A percentile compares a stretch with the other conserved stretches of the same genome.
Conservation (phyloP, 2,329 filamentous ascomycete species). For the Talaromyces rugulosus region DNA sequence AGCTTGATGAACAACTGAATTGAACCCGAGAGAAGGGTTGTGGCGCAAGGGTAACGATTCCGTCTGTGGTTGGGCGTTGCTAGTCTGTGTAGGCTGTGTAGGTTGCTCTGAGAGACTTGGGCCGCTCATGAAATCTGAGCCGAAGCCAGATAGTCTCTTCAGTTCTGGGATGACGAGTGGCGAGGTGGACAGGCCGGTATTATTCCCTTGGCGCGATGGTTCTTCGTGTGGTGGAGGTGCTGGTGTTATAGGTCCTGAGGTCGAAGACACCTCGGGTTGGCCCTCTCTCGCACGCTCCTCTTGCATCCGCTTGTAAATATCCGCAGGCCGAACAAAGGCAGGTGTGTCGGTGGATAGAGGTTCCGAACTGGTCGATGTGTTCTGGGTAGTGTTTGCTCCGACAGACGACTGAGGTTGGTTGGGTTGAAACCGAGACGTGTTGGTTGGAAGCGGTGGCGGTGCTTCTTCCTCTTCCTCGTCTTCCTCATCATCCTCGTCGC, state of each 20-base stretch:
- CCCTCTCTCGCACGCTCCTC: slow-evolving; percentile 58
- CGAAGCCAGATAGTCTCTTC: slow-evolving; percentile 38
- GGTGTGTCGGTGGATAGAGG: slow-evolving; percentile 47
- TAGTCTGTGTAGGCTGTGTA: slow-evolving; percentile 4
- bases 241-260: neutral
- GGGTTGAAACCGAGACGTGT: slow-evolving; percentile 22
- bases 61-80: slow-evolving; percentile 15
- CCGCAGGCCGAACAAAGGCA: slow-evolving; percentile 67
- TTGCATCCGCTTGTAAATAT: slow-evolving; percentile 70
- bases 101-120: slow-evolving; percentile 15
- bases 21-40: slow-evolving; percentile 53
- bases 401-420: neutral
- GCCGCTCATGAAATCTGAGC: slow-evolving; percentile 22
- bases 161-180: slow-evolving; percentile 37
- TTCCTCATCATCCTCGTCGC: slow-evolving; percentile 60
- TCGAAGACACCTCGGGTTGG: neutral
- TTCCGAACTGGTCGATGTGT: slow-evolving; percentile 10
- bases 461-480: slow-evolving; percentile 43
- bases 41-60: slow-evolving; percentile 39
- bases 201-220: neutral
- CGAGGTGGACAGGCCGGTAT: slow-evolving; percentile 12
- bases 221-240: neutral
- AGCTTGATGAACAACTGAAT: slow-evolving; percentile 60
- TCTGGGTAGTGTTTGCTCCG: slow-evolving; percentile 20
- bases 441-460: slow-evolving; percentile 19